Conservation (phyloP, 192 early-diverging fungal species). For the Coemansia guatemalensis region DNA sequence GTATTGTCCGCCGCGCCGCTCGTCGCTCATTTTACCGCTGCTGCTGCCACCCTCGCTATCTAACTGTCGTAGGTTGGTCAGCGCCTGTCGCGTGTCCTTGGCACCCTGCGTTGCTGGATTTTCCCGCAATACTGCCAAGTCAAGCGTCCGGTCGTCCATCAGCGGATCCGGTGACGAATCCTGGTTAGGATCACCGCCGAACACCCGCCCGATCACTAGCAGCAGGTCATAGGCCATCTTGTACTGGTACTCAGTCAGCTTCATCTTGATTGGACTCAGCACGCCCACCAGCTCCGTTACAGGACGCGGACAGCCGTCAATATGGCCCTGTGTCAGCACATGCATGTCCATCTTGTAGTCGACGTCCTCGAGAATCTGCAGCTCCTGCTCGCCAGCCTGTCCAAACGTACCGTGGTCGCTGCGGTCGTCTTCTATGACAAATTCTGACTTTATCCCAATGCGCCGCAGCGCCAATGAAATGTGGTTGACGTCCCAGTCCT, state of each 20-base stretch:
- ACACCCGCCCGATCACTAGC: constrained; percentile 37
- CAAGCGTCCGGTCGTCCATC: constrained; percentile 27
- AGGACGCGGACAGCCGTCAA: constrained; percentile 55
- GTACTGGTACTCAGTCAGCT: constrained; percentile 81
- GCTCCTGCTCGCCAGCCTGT: constrained; percentile 41
- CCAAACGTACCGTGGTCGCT: constrained; percentile 53
- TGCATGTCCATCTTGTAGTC: constrained; percentile 68
- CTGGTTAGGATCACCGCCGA: constrained; percentile 35
- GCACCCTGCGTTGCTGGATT: constrained; percentile 39
- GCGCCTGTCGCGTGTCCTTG: constrained; percentile 33
- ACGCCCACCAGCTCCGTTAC: constrained; percentile 64
- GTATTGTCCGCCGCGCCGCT: constrained; percentile 25
- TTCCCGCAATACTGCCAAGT: constrained; percentile 37
- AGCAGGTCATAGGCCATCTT: constrained; percentile 67
- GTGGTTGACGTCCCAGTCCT: constrained; percentile 60
- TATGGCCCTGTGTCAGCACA: constrained; percentile 59
- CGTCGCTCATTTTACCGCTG: neutral
- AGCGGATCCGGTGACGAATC: constrained; percentile 22
- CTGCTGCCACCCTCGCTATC: neutral
- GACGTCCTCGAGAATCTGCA: constrained; percentile 84
- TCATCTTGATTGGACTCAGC: constrained; percentile 76
- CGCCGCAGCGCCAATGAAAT: constrained; percentile 63
- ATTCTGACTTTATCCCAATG: constrained; percentile 61
- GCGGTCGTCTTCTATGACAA: constrained; percentile 43
- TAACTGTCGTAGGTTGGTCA: constrained; percentile 45